Evolutionary conservation across 768 basidiomycete genomes (phyloP), one percentile per base, ranked within the genome.

Genomic region (Pleurotus salmoneostramineus): DNA sequence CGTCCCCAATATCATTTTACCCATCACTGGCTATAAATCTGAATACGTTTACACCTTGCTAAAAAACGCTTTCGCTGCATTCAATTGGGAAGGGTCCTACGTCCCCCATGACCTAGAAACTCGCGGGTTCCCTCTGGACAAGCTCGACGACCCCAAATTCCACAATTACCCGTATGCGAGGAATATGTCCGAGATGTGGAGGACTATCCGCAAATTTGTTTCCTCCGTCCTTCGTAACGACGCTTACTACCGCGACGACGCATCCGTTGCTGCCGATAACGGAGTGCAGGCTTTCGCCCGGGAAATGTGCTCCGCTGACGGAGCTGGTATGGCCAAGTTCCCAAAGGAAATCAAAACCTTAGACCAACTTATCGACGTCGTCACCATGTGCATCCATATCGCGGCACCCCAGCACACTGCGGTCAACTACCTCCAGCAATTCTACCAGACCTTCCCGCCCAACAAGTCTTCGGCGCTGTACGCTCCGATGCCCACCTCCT

Each of bases 341-440:
- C 70, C 70, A 8, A 40, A 34, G 6, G 14, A 15, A 4, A 60
- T 68, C 56, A 57, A 56, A 27, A 71, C 69, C 0, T 51, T 71
- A 17, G 64, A 65, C 43, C 62, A 64, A 15, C 54, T 70, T 34
- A 67, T 70, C 51, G 69, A 71, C 59, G 54, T 64, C 21, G 65
- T 66, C 43, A 68, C 68, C 0, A 70, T 71, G 69, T 69, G 69
- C 60, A 71, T 71, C 47, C 69, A 71, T 56, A 67, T 69, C 49
- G 69, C 70, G 11, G 58, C 67, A 8, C 66, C 69, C 2, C 70
- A 71, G 60, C 70, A 71, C 56, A 71, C 68, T 27, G 70, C 70
- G 0, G 66, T 71, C 56, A 71, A 71, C 58, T 71, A 69, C 54
- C 64, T 71, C 21, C 70, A 71, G 59, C 70, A 71, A 56, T 71